Conservation (phyloP, 2,329 filamentous ascomycete genomes). For the Penicillium psychrosexuale region DNA sequence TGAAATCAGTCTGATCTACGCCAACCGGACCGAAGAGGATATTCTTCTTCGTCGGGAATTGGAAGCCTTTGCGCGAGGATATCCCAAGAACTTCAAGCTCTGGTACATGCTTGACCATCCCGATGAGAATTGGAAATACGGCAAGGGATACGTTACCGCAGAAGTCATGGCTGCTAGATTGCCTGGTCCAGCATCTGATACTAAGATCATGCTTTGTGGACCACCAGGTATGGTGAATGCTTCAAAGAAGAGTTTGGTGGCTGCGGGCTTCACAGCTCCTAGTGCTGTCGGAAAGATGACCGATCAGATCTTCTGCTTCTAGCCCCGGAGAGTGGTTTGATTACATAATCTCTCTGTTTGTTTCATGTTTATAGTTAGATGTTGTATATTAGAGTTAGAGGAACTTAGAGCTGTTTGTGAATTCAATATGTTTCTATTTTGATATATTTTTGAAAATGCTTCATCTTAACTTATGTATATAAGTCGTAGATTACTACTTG, state of each 20-base stretch:
- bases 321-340: not conserved
- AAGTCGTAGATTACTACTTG: no score
- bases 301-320: conserved; percentile 15
- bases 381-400: not conserved
- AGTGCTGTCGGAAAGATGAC: conserved; percentile 12
- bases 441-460: no score
- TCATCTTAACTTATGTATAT: no score
- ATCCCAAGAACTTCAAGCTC: conserved; percentile 43
- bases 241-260: conserved; percentile 12
- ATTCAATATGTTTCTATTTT: not conserved
- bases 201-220: conserved; percentile 15
- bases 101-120: conserved; percentile 50
- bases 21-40: conserved; percentile 49
- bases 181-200: conserved; percentile 4
- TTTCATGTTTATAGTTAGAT: not conserved
- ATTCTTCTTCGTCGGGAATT: conserved; percentile 48
- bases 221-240: conserved; percentile 16
- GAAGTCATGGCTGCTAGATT: conserved; percentile 9
- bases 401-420: not conserved
- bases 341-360: not conserved
- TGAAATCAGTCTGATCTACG: conserved; percentile 51
- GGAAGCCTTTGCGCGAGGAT: conserved; percentile 52
- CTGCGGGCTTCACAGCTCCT: conserved; percentile 9
- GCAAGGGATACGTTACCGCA: conserved; percentile 43
- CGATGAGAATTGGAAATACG: conserved; percentile 45